Evolutionary conservation across 306 rosid species (phyloP).

Genomic region (cucumber (Cucumis sativus)): Cucumber_9930_V3 NC_026660.2:4568501-4569000

Average conservation of each 20-base stretch:
- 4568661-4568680: slow-evolving; percentile 70
- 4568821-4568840: background rate
- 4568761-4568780: slow-evolving; percentile 75
- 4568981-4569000: background rate
- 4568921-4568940: background rate
- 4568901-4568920: background rate
- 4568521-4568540: background rate
- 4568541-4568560: background rate
- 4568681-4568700: slow-evolving; percentile 91
- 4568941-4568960: background rate
- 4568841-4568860: background rate
- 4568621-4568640: slow-evolving; percentile 95
- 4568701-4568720: slow-evolving; percentile 80
- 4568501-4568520: slow-evolving; percentile 6
- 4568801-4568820: background rate
- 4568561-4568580: background rate
- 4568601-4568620: slow-evolving; percentile 96
- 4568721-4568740: slow-evolving; percentile 89
- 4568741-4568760: slow-evolving; percentile 96
- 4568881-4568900: background rate
- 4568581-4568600: slow-evolving; percentile 49
- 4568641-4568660: slow-evolving; percentile 56
- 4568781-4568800: slow-evolving; percentile 3
- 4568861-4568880: background rate
- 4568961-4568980: background rate